These are phyloP conservation scores for Multifurca ochricompacta DNA, from an alignment of 768 basidiomycete genomes.

Conservation along the genomic window DNA sequence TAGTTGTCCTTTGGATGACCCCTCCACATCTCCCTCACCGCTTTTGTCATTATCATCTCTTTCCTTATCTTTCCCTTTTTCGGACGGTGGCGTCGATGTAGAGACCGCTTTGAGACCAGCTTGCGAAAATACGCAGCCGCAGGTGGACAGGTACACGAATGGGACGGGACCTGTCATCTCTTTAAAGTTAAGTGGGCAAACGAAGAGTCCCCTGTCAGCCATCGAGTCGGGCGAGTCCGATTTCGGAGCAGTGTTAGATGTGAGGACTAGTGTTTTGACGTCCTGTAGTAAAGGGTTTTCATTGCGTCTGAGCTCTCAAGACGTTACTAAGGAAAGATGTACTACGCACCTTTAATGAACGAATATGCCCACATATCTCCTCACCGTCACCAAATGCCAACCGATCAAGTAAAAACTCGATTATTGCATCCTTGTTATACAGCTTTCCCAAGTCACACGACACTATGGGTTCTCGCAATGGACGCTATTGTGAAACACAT, in stretches of 20 bases:
- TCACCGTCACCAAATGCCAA: conserved; percentile 84
- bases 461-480: conserved; percentile 84
- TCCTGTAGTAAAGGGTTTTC: conserved; percentile 53
- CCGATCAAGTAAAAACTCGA: conserved; percentile 84
- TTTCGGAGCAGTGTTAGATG: conserved; percentile 52
- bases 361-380: conserved; percentile 86
- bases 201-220: conserved; percentile 57
- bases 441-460: conserved; percentile 89
- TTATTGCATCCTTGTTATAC: conserved; percentile 91
- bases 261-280: conserved; percentile 74
- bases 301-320: background rate
- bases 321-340: background rate
- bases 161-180: conserved; percentile 92
- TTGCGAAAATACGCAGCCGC: conserved; percentile 89
- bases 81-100: conserved; percentile 29
- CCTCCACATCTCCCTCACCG: background rate
- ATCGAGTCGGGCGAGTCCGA: conserved; percentile 33
- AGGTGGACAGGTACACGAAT: conserved; percentile 79
- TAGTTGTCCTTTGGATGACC: conserved; percentile 29
- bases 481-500: conserved; percentile 41
- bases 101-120: conserved; percentile 69
- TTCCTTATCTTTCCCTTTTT: conserved; percentile 27
- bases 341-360: conserved; percentile 72
- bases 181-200: conserved; percentile 86
- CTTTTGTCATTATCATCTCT: conserved; percentile 24